Evolutionary conservation across 2,329 filamentous ascomycete genomes (phyloP), one percentile per base, ranked within the genome.

Genomic region (Sarocladium kiliense): DNA sequence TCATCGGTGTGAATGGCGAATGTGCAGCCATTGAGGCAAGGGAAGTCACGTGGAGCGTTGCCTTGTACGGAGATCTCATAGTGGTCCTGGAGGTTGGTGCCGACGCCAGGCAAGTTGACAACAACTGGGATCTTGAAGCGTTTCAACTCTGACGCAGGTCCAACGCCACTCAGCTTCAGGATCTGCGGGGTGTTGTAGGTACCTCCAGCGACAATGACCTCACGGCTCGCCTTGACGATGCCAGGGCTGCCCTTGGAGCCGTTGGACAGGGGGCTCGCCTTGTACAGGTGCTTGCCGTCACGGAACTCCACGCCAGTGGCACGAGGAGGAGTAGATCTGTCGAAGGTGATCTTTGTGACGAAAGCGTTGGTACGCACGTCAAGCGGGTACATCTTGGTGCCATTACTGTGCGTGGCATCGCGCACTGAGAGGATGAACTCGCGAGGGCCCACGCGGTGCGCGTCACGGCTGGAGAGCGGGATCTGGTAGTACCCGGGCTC

Each of bases 1-100:
- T 59, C 56, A 1, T 64, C 59, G 2, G 64, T 65, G 41, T 44
- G 41, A 1, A 62, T 61, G 44, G 60, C 61, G 30, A 68, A 71
- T 0, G 63, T 73, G 57, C 67, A 73, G 14, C 65, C 64, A 0
- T 65, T 61, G 9, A 64, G 65, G 0, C 11, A 9, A 26, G 44
- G 58, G 19, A 68, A 70, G 59, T 69, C 59, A 11, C 60, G 58
- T 56, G 50, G 59, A 6, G 55, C 58, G 34, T 57, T 58, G 27
- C 49, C 50, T 70, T 85, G 58, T 3, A 78, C 59, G 36, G 47
- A 53, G 19, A 62, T 58, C 56, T 71, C 79, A 63, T 80, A 79
- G 56, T 79, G 78, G 62, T 86, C 82, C 64, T 82, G 75, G 11
- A 86, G 70, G 65, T 85, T 85, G 9, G 69, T 75, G 14, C 83